Conservation (phyloP, 148 eudicot genomes). For the Rhododendron mucronatum region DNA sequence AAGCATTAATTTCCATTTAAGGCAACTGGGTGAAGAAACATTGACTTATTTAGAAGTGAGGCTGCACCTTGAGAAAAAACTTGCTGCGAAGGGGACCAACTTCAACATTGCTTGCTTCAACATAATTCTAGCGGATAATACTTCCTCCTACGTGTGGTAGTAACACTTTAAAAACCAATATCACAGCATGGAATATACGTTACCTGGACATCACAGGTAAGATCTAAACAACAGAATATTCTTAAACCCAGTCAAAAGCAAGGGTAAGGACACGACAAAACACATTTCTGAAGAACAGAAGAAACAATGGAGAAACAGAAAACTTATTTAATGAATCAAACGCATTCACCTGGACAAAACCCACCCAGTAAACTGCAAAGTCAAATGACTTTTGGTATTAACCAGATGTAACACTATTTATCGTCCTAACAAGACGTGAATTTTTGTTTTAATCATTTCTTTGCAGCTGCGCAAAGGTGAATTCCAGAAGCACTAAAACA, state of each 20-base stretch:
- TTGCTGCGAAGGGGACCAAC: slow-evolving; percentile 51
- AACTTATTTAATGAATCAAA: neutral
- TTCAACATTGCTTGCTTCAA: slow-evolving; percentile 69
- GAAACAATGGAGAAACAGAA: neutral
- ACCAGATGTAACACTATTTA: neutral
- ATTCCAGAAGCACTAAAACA: neutral
- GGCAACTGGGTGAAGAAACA: neutral
- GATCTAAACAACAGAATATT: neutral
- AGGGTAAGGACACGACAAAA: neutral
- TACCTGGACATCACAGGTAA: neutral
- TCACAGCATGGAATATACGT: no score
- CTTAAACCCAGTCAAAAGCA: neutral
- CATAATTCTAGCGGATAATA: no score
- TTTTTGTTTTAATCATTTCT: neutral
- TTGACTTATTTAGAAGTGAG: neutral
- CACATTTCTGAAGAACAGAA: neutral
- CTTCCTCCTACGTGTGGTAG: no score
- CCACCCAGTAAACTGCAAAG: neutral
- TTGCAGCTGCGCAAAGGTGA: neutral
- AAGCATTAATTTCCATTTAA: neutral
- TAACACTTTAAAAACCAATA: no score
- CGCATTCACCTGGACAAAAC: neutral
- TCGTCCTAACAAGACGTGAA: neutral
- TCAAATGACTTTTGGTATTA: neutral
- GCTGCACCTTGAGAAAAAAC: slow-evolving; percentile 43